These are phyloP conservation scores for Vaccinium corymbosum DNA, from an alignment of 148 eudicot genomes.

Conservation along the genomic window DNA sequence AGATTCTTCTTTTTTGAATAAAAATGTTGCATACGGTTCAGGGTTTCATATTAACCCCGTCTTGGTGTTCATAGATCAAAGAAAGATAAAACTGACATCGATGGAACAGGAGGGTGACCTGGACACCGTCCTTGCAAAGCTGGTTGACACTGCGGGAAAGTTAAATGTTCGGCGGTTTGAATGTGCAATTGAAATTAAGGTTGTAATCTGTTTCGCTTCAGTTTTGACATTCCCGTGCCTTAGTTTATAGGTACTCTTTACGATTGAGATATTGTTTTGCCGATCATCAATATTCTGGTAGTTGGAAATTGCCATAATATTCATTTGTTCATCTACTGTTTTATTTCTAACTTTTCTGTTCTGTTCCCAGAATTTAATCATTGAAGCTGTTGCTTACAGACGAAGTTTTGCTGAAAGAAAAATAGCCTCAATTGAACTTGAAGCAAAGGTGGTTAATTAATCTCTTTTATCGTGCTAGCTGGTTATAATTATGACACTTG, in stretches of 20 bases:
- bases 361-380: constrained; percentile 52
- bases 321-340: background rate
- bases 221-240: background rate
- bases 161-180: constrained; percentile 51
- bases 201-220: constrained; percentile 17
- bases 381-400: constrained; percentile 56
- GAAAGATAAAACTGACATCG: constrained; percentile 39
- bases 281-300: background rate
- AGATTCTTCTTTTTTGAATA: background rate
- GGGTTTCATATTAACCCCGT: constrained; percentile 6
- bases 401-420: constrained; percentile 65
- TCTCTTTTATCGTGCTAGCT: background rate
- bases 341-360: background rate
- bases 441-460: constrained; percentile 54
- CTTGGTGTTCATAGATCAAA: constrained; percentile 42
- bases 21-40: background rate
- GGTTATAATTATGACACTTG: background rate
- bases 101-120: constrained; percentile 59
- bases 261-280: constrained; percentile 5
- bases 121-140: constrained; percentile 48
- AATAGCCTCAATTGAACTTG: constrained; percentile 65
- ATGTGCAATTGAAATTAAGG: constrained; percentile 65
- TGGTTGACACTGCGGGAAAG: constrained; percentile 44
- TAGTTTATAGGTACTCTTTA: background rate
- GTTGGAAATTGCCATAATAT: background rate